Evolutionary conservation across 352 stramenopile species (phyloP).

Genomic region (Globisporangium nodosum): DNA sequence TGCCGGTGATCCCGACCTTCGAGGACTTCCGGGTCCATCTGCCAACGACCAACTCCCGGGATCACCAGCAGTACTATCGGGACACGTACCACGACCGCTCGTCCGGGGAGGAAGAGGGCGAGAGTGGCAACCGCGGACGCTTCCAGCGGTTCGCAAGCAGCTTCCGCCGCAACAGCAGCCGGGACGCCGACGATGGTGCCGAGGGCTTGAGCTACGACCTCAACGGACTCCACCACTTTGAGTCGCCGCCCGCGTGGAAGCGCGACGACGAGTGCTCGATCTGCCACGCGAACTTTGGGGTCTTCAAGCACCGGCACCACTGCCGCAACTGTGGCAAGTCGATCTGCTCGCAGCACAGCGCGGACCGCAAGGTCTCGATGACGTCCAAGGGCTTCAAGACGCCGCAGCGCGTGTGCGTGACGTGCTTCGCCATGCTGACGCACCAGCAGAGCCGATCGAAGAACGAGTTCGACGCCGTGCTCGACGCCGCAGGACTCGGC

Average conservation of each 20-base stretch:
- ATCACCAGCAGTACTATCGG: not conserved
- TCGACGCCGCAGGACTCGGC: conserved; percentile 17
- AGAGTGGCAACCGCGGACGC: conserved; percentile 13
- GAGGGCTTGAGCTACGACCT: not conserved
- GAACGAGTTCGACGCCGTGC: conserved; percentile 24
- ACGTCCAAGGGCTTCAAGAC: conserved; percentile 65
- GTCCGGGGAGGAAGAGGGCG: conserved; percentile 20
- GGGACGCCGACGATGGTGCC: conserved; percentile 7
- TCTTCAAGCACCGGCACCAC: conserved; percentile 85
- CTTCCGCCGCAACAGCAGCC: conserved; percentile 2
- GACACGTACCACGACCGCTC: conserved; percentile 12
- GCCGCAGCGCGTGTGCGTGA: conserved; percentile 73
- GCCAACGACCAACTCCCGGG: not conserved
- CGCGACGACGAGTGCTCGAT: conserved; percentile 76
- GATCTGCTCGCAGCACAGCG: conserved; percentile 78
- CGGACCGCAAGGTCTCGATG: conserved; percentile 76
- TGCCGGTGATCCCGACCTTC: conserved; percentile 52
- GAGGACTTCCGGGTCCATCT: conserved; percentile 14
- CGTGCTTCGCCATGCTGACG: conserved; percentile 66
- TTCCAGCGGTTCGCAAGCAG: conserved; percentile 12
- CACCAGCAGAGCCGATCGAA: conserved; percentile 25
- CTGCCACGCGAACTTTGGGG: conserved; percentile 65
- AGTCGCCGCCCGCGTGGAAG: conserved; percentile 66
- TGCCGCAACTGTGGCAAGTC: conserved; percentile 81
- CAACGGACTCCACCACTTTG: conserved; percentile 16